Conservation (phyloP, 805 yeast genomes). For the Candida maris region DNA sequence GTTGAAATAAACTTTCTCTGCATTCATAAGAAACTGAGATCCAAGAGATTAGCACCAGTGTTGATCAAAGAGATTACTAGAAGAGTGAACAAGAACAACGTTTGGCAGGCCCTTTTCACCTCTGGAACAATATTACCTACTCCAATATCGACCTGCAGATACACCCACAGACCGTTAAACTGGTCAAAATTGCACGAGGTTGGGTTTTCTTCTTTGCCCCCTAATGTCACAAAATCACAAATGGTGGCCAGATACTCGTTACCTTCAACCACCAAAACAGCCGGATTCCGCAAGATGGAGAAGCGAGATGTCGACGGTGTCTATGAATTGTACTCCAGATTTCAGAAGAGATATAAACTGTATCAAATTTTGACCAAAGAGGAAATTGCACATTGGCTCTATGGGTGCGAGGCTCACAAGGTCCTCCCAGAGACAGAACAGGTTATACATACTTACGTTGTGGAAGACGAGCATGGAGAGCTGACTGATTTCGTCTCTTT, state of each 20-base stretch:
- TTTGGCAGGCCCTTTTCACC: conserved; percentile 96
- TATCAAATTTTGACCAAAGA: conserved; percentile 60
- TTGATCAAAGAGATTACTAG: conserved; percentile 92
- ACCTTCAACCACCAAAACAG: conserved; percentile 45
- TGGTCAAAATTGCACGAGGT: conserved; percentile 89
- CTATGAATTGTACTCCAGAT: conserved; percentile 52
- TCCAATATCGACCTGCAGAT: conserved; percentile 86
- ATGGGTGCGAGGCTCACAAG: conserved; percentile 41
- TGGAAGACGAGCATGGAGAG: conserved; percentile 55
- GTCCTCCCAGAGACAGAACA: conserved; percentile 30
- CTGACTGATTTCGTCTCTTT: conserved; percentile 89
- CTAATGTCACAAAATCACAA: conserved; percentile 58
- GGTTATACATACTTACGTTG: conserved; percentile 77
- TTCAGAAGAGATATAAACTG: conserved; percentile 68
- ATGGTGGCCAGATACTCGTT: conserved; percentile 62
- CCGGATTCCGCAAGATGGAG: conserved; percentile 58
- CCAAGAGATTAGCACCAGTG: conserved; percentile 93
- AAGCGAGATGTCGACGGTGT: conserved; percentile 63
- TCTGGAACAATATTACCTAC: conserved; percentile 89
- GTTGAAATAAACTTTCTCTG: conserved; percentile 93
- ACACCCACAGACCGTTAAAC: conserved; percentile 89
- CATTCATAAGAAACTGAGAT: conserved; percentile 87
- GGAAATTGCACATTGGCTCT: conserved; percentile 80
- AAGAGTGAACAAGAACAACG: conserved; percentile 75
- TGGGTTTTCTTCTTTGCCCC: conserved; percentile 82